A percentile compares a stretch with the other conserved stretches of the same genome.
Conservation (phyloP, 192 early-diverging fungal genomes). For the Coemansia sp. region DNA sequence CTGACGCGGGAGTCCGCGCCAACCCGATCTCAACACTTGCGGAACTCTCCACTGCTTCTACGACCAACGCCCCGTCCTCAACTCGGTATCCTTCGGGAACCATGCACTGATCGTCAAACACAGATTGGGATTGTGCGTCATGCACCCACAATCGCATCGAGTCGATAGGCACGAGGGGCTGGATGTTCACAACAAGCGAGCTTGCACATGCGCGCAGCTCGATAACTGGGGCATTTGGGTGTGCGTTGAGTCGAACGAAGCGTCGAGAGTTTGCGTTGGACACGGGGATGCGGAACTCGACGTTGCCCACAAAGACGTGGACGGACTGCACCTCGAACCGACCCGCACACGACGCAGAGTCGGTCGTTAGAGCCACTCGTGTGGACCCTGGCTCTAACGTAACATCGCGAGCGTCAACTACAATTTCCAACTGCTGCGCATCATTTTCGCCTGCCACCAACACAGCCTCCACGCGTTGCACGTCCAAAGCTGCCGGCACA, state of each 20-base stretch:
- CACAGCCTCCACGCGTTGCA: constrained; percentile 16
- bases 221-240: constrained; percentile 6
- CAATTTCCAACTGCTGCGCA: constrained; percentile 21
- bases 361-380: constrained; percentile 13
- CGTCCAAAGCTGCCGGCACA: constrained; percentile 1
- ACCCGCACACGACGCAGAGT: constrained; percentile 33
- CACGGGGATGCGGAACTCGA: constrained; percentile 7
- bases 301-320: constrained; percentile 14
- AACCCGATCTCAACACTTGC: neutral
- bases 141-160: constrained; percentile 30
- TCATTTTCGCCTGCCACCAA: constrained; percentile 10
- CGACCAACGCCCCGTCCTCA: constrained; percentile 16
- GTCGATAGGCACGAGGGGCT: constrained; percentile 4
- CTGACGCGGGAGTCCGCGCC: neutral
- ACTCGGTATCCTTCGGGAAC: neutral
- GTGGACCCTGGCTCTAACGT: constrained; percentile 9
- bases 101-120: constrained; percentile 7
- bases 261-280: constrained; percentile 16
- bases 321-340: constrained; percentile 22
- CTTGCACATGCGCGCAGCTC: neutral
- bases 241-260: constrained; percentile 22
- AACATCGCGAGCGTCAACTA: constrained; percentile 10
- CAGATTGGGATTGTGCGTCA: constrained; percentile 2
- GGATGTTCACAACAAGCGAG: constrained; percentile 7
- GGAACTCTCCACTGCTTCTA: neutral